phyloP scores from a whole-genome alignment of 495 filamentous ascomycete species.

The Annulohypoxylon nitens region DNA sequence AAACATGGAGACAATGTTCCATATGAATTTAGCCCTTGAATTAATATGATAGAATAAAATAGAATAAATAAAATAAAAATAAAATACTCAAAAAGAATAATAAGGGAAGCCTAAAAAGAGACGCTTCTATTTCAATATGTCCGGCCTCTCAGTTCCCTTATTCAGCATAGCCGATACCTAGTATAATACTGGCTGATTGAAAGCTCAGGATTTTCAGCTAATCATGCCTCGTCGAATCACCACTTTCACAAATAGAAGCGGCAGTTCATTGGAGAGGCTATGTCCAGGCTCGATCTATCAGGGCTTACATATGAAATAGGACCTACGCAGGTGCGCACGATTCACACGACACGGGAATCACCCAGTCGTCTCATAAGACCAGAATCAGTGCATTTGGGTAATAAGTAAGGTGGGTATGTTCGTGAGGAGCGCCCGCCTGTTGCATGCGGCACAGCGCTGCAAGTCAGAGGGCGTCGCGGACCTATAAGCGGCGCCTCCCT shows the following conservation, averaged over 20 bases:
- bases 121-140: background rate
- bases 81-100: background rate
- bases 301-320: slow-evolving; percentile 16
- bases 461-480: slow-evolving; percentile 32
- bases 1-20: background rate
- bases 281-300: slow-evolving; percentile 3
- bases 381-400: background rate
- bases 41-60: background rate
- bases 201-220: slow-evolving; percentile 14
- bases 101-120: background rate
- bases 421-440: slow-evolving; percentile 19
- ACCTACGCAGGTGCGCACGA: background rate
- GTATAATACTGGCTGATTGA: background rate
- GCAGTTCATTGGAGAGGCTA: slow-evolving; percentile 9
- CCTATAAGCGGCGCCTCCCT: slow-evolving; percentile 40
- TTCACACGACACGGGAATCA: background rate
- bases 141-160: slow-evolving; percentile 1
- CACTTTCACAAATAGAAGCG: background rate
- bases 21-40: background rate
- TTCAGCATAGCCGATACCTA: slow-evolving; percentile 4
- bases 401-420: background rate
- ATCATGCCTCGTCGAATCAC: slow-evolving; percentile 12
- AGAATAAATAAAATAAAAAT: slow-evolving; percentile 2
- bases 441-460: slow-evolving; percentile 41
- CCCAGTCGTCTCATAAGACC: background rate